A percentile compares a stretch with the other conserved stretches of the same genome.
phyloP scores from a whole-genome alignment of 495 filamentous ascomycete genomes.

The Chaetomium cochliodes region DNA sequence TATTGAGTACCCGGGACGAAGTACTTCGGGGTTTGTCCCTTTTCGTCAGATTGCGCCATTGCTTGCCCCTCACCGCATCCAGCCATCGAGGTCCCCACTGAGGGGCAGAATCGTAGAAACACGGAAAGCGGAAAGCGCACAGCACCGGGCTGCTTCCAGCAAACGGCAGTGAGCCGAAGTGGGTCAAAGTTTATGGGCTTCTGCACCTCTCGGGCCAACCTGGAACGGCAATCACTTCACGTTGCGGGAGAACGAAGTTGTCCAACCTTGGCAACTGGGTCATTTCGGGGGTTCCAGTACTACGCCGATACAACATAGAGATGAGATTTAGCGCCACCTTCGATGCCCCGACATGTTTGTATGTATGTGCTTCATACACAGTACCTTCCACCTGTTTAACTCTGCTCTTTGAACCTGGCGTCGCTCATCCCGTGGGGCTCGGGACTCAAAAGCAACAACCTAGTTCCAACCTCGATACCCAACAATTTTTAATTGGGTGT shows the following conservation, averaged over 20 bases:
- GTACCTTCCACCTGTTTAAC: not conserved
- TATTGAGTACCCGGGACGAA: conserved; percentile 21
- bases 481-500: too few species aligned
- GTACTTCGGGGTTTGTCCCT: conserved; percentile 23
- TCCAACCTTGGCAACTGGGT: conserved; percentile 8
- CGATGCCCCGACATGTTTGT: conserved; percentile 12
- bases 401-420: not conserved
- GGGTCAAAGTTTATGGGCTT: conserved; percentile 7
- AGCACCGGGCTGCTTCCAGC: not conserved
- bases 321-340: conserved; percentile 17
- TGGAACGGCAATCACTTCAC: conserved; percentile 10
- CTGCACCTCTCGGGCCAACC: conserved; percentile 4
- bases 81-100: conserved; percentile 28
- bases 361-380: too few species aligned
- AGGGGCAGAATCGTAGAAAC: conserved; percentile 20
- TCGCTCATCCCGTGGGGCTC: not conserved
- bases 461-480: too few species aligned
- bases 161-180: not conserved
- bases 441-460: not conserved
- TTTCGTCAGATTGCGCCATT: conserved; percentile 37
- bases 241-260: conserved; percentile 14
- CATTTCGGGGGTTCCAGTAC: conserved; percentile 28
- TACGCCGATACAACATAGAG: conserved; percentile 27
- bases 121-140: not conserved
- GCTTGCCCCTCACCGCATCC: conserved; percentile 31